phyloP scores from a whole-genome alignment of 2,329 filamentous ascomycete genomes.

The Ophiostoma piceae region DNA sequence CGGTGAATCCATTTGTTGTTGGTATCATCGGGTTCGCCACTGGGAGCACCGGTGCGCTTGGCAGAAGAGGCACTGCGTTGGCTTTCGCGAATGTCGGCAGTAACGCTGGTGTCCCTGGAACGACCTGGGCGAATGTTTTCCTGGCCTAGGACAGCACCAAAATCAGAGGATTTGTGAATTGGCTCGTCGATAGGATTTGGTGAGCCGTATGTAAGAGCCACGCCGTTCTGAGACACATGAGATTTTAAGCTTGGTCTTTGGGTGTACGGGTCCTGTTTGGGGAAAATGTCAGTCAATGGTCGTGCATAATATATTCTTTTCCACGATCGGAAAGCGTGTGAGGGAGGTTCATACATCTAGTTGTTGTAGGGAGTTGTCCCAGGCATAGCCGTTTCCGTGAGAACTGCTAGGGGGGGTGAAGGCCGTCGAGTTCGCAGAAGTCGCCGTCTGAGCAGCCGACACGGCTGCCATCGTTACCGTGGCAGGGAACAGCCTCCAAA shows the following conservation, averaged over 20 bases:
- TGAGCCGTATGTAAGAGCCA: conserved; percentile 5
- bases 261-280: conserved; percentile 23
- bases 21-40: conserved; percentile 43
- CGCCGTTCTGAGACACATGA: conserved; percentile 4
- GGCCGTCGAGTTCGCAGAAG: conserved; percentile 35
- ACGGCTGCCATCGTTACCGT: conserved; percentile 47
- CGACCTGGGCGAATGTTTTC: conserved; percentile 37
- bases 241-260: conserved; percentile 19
- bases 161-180: conserved; percentile 22
- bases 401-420: conserved; percentile 47
- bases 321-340: background rate
- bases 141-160: conserved; percentile 27
- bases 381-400: conserved; percentile 42
- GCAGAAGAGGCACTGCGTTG: background rate
- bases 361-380: conserved; percentile 24
- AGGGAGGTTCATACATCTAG: conserved; percentile 25
- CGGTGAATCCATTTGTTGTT: conserved; percentile 79
- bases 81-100: background rate
- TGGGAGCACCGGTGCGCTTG: conserved; percentile 32
- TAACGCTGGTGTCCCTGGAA: conserved; percentile 33
- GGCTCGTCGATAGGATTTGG: conserved; percentile 11
- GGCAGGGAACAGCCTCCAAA: conserved; percentile 16
- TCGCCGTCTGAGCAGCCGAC: conserved; percentile 43
- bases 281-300: background rate
- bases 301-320: background rate